These are phyloP conservation scores for Globisporangium heterothallicum DNA, from an alignment of 352 stramenopile genomes.

Conservation along the genomic window DNA sequence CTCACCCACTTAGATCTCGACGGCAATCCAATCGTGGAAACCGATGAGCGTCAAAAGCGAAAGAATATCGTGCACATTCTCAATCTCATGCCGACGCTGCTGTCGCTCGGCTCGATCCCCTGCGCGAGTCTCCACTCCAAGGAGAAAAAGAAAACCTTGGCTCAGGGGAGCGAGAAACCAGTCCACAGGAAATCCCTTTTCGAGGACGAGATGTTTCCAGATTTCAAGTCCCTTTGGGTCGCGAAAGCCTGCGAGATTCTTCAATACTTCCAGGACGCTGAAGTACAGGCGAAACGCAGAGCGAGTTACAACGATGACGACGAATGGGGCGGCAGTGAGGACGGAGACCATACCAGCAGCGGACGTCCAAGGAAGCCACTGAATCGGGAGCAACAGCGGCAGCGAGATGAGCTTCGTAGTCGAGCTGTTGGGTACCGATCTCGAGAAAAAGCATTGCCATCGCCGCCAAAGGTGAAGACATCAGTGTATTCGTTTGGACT, in stretches of 20 bases:
- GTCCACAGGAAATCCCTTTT: constrained; percentile 33
- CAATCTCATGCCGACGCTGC: constrained; percentile 66
- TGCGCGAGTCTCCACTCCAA: constrained; percentile 40
- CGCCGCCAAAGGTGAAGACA: constrained; percentile 37
- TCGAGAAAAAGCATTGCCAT: constrained; percentile 51
- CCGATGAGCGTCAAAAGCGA: constrained; percentile 53
- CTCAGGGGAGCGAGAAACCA: background rate
- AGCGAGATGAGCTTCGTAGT: constrained; percentile 66
- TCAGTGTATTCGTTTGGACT: constrained; percentile 52
- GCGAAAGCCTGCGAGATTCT: constrained; percentile 51
- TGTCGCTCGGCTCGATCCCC: constrained; percentile 54
- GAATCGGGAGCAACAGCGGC: constrained; percentile 50
- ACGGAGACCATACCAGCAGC: constrained; percentile 14
- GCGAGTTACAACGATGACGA: constrained; percentile 12
- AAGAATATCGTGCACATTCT: constrained; percentile 74
- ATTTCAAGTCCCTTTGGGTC: constrained; percentile 40
- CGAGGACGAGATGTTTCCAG: constrained; percentile 33
- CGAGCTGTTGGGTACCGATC: constrained; percentile 53
- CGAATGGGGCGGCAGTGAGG: constrained; percentile 17
- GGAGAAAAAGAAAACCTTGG: constrained; percentile 42
- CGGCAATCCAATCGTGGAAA: constrained; percentile 62
- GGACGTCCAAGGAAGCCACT: constrained; percentile 24
- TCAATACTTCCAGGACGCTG: constrained; percentile 39
- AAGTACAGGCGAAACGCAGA: constrained; percentile 12
- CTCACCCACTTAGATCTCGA: constrained; percentile 68